phyloP scores from a whole-genome alignment of 139 green algal genomes.

The Micractinium sp. region DNA sequence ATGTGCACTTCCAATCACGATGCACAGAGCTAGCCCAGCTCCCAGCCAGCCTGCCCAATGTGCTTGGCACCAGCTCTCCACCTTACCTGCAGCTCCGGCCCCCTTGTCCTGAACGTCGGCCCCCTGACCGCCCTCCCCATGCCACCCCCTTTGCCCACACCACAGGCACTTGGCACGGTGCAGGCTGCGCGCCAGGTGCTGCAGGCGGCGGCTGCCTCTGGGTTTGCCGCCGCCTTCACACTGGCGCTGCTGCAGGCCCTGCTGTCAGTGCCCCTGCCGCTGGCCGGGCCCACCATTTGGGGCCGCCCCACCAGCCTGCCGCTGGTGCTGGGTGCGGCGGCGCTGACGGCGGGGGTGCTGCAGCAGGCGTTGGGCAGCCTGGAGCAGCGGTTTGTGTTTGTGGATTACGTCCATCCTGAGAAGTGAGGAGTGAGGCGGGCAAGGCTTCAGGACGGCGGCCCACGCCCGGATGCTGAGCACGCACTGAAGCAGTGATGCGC shows the following conservation, averaged over 20 bases:
- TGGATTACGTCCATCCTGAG: not conserved
- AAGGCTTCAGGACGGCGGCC: not conserved
- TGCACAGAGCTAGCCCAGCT: not conserved
- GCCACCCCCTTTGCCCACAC: not conserved
- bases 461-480: no score
- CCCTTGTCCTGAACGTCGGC: not conserved
- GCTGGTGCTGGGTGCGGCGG: not conserved
- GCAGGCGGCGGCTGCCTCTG: not conserved
- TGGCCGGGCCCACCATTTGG: not conserved
- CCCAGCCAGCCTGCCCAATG: not conserved
- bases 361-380: not conserved
- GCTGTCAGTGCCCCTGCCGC: not conserved
- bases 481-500: no score
- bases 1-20: not conserved
- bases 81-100: not conserved
- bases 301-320: not conserved
- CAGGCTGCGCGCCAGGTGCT: not conserved
- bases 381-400: constrained; percentile 23
- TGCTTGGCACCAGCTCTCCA: not conserved
- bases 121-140: not conserved
- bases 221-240: not conserved
- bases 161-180: not conserved
- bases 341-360: not conserved
- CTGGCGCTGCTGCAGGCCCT: not conserved
- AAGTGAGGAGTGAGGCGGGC: not conserved